phyloP scores from a whole-genome alignment of 352 stramenopile genomes.

The Phytophthora pseudosyringae region DNA sequence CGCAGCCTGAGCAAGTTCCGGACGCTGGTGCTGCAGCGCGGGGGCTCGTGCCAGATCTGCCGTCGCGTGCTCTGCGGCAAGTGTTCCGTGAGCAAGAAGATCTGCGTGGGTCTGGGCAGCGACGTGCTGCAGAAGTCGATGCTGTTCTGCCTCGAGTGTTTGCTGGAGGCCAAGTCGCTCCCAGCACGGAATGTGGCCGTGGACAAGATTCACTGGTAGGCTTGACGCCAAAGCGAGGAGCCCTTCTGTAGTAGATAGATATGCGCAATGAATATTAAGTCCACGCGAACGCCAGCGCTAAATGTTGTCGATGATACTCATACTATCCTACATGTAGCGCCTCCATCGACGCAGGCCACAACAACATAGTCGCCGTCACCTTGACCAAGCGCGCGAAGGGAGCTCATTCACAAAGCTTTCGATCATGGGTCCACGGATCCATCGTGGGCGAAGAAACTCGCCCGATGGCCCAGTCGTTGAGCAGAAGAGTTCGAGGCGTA shows the following conservation, averaged over 20 bases:
- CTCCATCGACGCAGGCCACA: not conserved
- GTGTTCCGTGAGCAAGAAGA: constrained; percentile 51
- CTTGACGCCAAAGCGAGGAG: not conserved
- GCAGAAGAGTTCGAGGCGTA: not conserved
- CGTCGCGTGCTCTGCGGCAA: constrained; percentile 43
- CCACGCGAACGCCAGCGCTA: constrained; percentile 2
- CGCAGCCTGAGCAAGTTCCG: constrained; percentile 44
- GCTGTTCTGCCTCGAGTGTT: constrained; percentile 50
- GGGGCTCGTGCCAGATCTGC: constrained; percentile 44
- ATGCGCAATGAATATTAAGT: constrained; percentile 22
- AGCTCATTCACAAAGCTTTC: not conserved
- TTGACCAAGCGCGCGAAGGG: not conserved
- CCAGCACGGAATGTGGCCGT: constrained; percentile 28
- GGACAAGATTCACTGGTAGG: constrained; percentile 40
- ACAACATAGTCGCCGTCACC: not conserved
- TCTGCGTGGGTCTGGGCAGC: constrained; percentile 35
- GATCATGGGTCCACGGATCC: not conserved
- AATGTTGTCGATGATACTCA: not conserved
- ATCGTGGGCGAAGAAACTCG: not conserved
- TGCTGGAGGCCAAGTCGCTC: constrained; percentile 50
- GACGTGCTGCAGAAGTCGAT: constrained; percentile 41
- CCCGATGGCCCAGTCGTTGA: constrained; percentile 12
- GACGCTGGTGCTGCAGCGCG: constrained; percentile 35
- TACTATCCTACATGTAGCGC: not conserved
- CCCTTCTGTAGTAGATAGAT: constrained; percentile 5